Evolutionary conservation across 495 filamentous ascomycete species (phyloP), one percentile per base, ranked within the genome.

Genomic region (Pyrenopolyporus hunteri): DNA sequence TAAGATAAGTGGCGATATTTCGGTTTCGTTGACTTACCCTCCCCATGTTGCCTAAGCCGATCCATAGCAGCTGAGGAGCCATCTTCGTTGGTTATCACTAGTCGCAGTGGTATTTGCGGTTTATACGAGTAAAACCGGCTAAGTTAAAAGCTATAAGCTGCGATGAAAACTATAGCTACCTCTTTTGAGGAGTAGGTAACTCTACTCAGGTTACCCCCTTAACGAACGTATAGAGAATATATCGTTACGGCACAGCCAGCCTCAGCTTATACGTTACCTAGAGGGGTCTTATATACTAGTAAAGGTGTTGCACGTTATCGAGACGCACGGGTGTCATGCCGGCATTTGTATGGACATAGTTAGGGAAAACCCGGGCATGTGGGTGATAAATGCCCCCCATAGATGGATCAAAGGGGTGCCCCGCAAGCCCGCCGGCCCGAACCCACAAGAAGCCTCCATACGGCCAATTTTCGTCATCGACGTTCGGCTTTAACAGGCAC

Each of bases 1-100:
- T 10, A 39, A 31, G 17, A 25, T 10, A 49, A 63, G 29, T 20
- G 6, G 13, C 14, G 11, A 11, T 9, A 19, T 48, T 37, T n/a
- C 31, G 39, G 22, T 22, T 4, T 44, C 10, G 22, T 31, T 22
- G 10, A 78, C 85, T 78, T 79, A 92, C 91, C 56, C 89, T 80
- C 58, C 92, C 92, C 83, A 96, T 96, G 73, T 97, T 97, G 6
- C 92, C 92, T 49, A 97, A 79, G 46, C 92, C 92, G 50, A 96
- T 89, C 87, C 88, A 96, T 67, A 92, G 78, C 42, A 92, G 43
- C 70, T 82, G 85, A 59, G 84, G 82, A 42, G 85, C 76, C 85
- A 88, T 87, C 7, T 37, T 71, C 19, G 26, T 31, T 25, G 16
- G 44, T 32, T 62, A 4, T 32, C 28, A 25, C 26, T 17, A 32